Evolutionary conservation across 163 green algal genomes (phyloP), one percentile per base, ranked within the genome.

Genomic region (Trebouxia gelatinosa): DNA sequence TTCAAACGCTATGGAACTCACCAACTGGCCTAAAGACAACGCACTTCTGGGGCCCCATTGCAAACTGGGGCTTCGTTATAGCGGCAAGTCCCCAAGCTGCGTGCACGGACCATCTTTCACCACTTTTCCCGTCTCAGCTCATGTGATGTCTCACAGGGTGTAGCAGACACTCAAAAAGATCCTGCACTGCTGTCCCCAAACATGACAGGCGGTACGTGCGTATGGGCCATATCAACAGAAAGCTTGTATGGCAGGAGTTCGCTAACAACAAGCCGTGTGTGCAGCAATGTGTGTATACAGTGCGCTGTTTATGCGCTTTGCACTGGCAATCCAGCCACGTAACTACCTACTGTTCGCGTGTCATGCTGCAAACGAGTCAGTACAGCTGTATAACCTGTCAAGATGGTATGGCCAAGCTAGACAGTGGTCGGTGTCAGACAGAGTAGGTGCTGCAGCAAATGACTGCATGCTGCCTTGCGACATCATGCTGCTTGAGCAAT

Each of bases 231-330:
- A n/a, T n/a, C n/a, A n/a, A n/a, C n/a, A n/a, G n/a, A n/a, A n/a
- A n/a, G n/a, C n/a, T n/a, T n/a, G n/a, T n/a, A n/a, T n/a, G n/a
- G n/a, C n/a, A n/a, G n/a, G n/a, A n/a, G n/a, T n/a, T n/a, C n/a
- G n/a, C n/a, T n/a, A n/a, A n/a, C n/a, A n/a, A n/a, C n/a, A n/a
- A n/a, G n/a, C n/a, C n/a, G n/a, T n/a, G n/a, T 66, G 19, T 75
- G 66, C 80, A 87, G 85, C 80, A 28, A 88, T 92, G 82, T 89
- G 84, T 76, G 75, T 96, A 21, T 96, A 95, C 82, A 89, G 74
- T 31, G 57, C 79, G 19, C 87, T 96, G n/a, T 96, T 96, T 82
- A 95, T 95, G 90, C 87, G 91, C 13, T 96, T 95, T 67, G 88
- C 92, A 48, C 91, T 87, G 90, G 80, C 83, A 28, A 92, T 96